These are phyloP conservation scores for Fusarium pseudonygamai DNA, from an alignment of 2,329 filamentous ascomycete species.

Conservation along the genomic window DNA sequence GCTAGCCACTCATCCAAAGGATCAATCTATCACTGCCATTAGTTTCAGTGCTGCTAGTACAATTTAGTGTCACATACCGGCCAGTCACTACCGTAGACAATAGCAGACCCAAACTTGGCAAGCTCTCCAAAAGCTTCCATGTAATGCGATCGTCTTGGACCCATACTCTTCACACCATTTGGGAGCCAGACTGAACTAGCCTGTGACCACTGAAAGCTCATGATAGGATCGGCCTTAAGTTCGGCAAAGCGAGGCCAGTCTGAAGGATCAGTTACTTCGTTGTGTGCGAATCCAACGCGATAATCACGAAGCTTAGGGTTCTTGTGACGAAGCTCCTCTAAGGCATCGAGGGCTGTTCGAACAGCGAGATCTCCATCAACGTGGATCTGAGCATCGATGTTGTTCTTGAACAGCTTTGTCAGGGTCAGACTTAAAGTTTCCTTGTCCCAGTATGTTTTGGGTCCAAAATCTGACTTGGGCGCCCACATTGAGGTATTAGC, in stretches of 20 bases:
- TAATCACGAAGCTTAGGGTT: neutral
- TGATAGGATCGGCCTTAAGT: slow-evolving; percentile 31
- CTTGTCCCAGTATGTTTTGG: neutral
- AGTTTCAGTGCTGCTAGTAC: fast-evolving
- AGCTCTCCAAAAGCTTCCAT: slow-evolving; percentile 41
- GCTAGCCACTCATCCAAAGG: slow-evolving; percentile 36
- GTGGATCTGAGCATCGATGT: slow-evolving; percentile 20
- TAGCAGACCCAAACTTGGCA: slow-evolving; percentile 4
- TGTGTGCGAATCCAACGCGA: slow-evolving; percentile 30
- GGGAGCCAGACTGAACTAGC: slow-evolving; percentile 18
- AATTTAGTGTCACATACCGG: neutral
- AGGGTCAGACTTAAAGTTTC: neutral
- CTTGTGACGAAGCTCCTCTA: neutral
- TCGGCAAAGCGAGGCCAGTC: slow-evolving; percentile 35
- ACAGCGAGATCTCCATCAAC: slow-evolving; percentile 26
- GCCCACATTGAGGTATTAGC: neutral
- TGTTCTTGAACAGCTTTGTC: neutral
- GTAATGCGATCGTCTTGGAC: slow-evolving; percentile 17
- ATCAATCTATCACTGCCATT: slow-evolving; percentile 8
- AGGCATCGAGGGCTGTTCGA: slow-evolving; percentile 11
- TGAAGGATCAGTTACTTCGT: slow-evolving; percentile 15
- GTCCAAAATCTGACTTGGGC: neutral
- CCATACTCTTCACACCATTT: slow-evolving; percentile 27
- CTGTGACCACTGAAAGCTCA: slow-evolving; percentile 37
- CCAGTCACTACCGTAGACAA: slow-evolving; percentile 34